Conservation (phyloP, 768 basidiomycete species). For the Ramaria sp. region DNA sequence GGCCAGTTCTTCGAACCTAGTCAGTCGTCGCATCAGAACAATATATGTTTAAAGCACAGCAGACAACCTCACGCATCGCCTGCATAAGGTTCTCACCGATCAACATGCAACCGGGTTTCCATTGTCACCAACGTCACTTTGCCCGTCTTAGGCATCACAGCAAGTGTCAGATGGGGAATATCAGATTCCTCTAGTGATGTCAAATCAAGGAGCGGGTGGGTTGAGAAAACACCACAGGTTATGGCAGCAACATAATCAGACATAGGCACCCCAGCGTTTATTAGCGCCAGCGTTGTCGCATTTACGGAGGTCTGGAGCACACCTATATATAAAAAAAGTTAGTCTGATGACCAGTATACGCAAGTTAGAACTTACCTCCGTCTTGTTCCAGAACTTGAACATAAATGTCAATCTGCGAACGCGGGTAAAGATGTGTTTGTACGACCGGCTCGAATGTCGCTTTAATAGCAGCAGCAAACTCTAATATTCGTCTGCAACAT, state of each 20-base stretch:
- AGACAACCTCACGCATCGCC: not conserved
- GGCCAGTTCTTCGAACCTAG: slow-evolving; percentile 74
- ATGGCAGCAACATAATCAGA: slow-evolving; percentile 87
- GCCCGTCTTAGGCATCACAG: slow-evolving; percentile 77
- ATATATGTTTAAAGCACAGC: not conserved
- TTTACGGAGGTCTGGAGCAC: slow-evolving; percentile 88
- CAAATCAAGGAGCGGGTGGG: slow-evolving; percentile 76
- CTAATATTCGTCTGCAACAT: slow-evolving; percentile 61
- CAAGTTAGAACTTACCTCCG: slow-evolving; percentile 32
- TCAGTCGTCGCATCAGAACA: no score
- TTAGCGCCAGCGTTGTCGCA: slow-evolving; percentile 85
- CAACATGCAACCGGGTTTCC: slow-evolving; percentile 90
- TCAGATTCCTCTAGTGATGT: slow-evolving; percentile 85
- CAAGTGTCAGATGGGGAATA: slow-evolving; percentile 80
- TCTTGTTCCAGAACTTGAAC: slow-evolving; percentile 92
- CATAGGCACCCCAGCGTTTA: slow-evolving; percentile 83
- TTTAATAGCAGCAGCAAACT: slow-evolving; percentile 79
- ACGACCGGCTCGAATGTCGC: slow-evolving; percentile 96
- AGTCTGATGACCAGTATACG: not conserved
- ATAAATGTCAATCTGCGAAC: slow-evolving; percentile 89
- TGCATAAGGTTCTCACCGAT: slow-evolving; percentile 28
- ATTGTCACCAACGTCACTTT: slow-evolving; percentile 83
- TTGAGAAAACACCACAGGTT: slow-evolving; percentile 76
- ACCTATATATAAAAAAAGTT: slow-evolving; percentile 24
- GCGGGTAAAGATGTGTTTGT: slow-evolving; percentile 82